phyloP scores from a whole-genome alignment of 2,329 filamentous ascomycete genomes.

The Myriangium duriaei region DNA sequence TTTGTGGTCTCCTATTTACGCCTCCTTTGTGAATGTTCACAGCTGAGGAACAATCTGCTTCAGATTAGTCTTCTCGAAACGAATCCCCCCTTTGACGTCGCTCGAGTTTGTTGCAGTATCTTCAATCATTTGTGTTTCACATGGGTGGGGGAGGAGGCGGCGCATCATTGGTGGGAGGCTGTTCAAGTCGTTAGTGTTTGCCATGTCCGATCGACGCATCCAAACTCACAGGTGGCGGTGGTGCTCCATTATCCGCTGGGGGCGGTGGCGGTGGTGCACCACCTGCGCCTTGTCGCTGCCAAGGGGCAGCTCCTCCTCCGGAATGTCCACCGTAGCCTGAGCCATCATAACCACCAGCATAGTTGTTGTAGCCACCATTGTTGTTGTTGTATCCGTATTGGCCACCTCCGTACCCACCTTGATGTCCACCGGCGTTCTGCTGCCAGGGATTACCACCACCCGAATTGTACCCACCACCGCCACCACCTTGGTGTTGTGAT shows the following conservation, averaged over 20 bases:
- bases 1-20: no score
- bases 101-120: no score
- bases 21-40: no score
- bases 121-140: no score
- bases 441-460: constrained; percentile 19
- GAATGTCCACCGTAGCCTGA: constrained; percentile 11
- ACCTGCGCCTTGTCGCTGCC: constrained; percentile 44
- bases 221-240: constrained; percentile 41
- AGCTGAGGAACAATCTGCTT: no score
- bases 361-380: constrained; percentile 21
- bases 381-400: constrained; percentile 11
- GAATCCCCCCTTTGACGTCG: no score
- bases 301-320: constrained; percentile 38
- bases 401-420: constrained; percentile 13
- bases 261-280: constrained; percentile 45
- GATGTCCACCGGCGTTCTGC: constrained; percentile 12
- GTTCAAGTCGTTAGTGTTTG: background rate
- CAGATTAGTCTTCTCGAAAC: no score
- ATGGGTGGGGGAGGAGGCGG: constrained; percentile 9
- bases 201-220: background rate
- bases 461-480: constrained; percentile 13
- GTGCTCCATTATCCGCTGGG: constrained; percentile 48
- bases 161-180: constrained; percentile 8
- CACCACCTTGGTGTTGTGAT: constrained; percentile 12
- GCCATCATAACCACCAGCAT: constrained; percentile 9